phyloP scores from a whole-genome alignment of 441 rosid species.

The Macaranga tanarius region DNA sequence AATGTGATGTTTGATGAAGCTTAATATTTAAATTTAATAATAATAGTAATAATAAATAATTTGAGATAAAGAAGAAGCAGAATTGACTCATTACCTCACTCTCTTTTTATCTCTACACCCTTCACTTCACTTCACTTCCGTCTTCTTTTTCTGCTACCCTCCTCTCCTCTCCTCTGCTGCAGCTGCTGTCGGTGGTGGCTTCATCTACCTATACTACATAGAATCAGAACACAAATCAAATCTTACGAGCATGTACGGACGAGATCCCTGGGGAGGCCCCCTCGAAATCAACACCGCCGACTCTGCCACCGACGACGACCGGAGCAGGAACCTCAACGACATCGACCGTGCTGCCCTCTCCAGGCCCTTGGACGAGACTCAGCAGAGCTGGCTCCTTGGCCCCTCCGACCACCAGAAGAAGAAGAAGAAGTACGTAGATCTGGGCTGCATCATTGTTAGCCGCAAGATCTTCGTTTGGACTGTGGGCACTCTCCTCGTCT shows the following conservation, averaged over 20 bases:
- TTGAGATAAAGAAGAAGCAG: no score
- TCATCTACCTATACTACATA: no score
- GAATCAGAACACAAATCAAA: neutral
- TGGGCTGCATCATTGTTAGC: conserved; percentile 87
- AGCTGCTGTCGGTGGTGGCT: no score
- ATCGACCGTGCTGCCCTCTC: conserved; percentile 73
- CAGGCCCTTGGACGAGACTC: conserved; percentile 82
- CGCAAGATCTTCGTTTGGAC: conserved; percentile 95
- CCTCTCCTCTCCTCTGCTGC: no score
- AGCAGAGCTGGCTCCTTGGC: conserved; percentile 94
- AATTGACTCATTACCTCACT: no score
- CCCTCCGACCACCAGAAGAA: conserved; percentile 85
- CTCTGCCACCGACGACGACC: conserved; percentile 96
- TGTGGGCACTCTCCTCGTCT: conserved; percentile 50
- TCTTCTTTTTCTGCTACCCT: no score
- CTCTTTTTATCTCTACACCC: no score
- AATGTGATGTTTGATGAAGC: no score
- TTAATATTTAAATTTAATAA: no score
- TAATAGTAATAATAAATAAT: no score
- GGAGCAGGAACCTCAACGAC: conserved; percentile 84
- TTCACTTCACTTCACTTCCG: no score
- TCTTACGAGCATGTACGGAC: conserved; percentile 64
- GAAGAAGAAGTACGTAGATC: conserved; percentile 81
- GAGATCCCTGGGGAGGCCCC: conserved; percentile 99
- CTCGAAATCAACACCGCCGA: conserved; percentile 88